Conservation (phyloP, 2,329 filamentous ascomycete genomes). For the Colletotrichum karsti region DNA sequence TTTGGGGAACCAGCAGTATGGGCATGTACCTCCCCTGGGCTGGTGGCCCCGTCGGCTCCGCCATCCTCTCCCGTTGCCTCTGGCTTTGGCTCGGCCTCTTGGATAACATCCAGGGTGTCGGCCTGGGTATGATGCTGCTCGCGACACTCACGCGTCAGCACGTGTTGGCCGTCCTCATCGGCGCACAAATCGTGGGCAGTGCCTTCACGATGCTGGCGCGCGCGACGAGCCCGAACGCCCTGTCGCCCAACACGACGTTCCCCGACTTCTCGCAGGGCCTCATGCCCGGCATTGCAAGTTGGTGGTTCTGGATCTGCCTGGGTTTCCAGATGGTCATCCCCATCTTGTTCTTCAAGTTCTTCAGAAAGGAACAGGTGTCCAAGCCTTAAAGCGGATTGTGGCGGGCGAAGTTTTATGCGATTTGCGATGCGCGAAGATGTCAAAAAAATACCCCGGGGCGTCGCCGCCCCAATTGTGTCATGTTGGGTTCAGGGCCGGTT, state of each 20-base stretch:
- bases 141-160: conserved; percentile 73
- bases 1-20: conserved; percentile 69
- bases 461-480: conserved; percentile 15
- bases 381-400: conserved; percentile 52
- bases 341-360: conserved; percentile 64
- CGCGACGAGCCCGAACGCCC: conserved; percentile 66
- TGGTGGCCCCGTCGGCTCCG: conserved; percentile 57
- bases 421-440: conserved; percentile 6
- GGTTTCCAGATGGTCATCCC: conserved; percentile 66
- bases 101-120: conserved; percentile 71
- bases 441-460: conserved; percentile 24
- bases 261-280: conserved; percentile 65
- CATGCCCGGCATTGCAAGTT: conserved; percentile 53
- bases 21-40: conserved; percentile 72
- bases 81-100: conserved; percentile 68
- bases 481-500: conserved; percentile 23
- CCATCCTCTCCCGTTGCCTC: conserved; percentile 69
- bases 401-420: too few species aligned
- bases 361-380: conserved; percentile 65
- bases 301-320: conserved; percentile 70
- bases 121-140: conserved; percentile 73
- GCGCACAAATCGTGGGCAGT: conserved; percentile 69
- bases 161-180: conserved; percentile 68
- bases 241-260: conserved; percentile 69
- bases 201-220: conserved; percentile 69